Percentiles rank a stretch among this genome's conserved stretches.
phyloP scores from a whole-genome alignment of 495 filamentous ascomycete genomes.

The Penicillium argentinense region DNA sequence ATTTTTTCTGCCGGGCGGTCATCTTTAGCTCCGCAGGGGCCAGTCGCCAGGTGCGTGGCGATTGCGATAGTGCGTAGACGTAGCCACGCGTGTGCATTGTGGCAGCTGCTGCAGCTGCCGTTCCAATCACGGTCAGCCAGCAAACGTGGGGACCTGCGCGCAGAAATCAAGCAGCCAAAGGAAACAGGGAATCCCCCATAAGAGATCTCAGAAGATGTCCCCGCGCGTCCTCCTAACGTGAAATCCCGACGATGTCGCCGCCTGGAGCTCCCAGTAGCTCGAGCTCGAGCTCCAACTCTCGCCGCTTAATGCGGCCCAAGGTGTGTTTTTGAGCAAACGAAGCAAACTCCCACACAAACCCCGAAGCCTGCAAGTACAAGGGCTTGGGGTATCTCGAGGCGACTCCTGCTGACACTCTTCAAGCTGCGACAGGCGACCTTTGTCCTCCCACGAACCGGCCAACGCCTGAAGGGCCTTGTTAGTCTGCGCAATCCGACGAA shows the following conservation, averaged over 20 bases:
- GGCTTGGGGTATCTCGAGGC: not conserved
- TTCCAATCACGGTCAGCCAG: no score
- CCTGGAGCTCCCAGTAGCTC: slow-evolving; percentile 38
- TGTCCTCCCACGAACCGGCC: slow-evolving; percentile 51
- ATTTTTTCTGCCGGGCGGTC: no score
- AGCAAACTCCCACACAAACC: slow-evolving; percentile 1
- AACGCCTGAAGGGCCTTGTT: slow-evolving; percentile 52
- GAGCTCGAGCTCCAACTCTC: slow-evolving; percentile 27
- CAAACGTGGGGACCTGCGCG: no score
- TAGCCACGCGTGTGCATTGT: no score
- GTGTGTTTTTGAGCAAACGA: slow-evolving; percentile 21
- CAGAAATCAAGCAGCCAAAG: no score
- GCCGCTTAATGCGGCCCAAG: slow-evolving; percentile 41
- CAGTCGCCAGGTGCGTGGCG: no score
- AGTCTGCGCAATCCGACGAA: slow-evolving; percentile 39
- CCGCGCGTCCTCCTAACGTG: slow-evolving; percentile 9
- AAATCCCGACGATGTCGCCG: slow-evolving; percentile 28
- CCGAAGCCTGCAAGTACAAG: not conserved
- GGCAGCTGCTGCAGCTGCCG: no score
- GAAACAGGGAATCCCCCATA: not conserved
- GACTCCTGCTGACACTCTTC: slow-evolving; percentile 8
- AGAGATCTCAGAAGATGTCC: slow-evolving; percentile 6
- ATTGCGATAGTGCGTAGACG: no score
- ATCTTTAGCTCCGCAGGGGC: no score
- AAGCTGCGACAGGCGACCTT: slow-evolving; percentile 56